Evolutionary conservation across 202 grass and related monocot genomes (phyloP), one percentile per base, ranked within the genome.

Genomic region (Zizania palustris): DNA sequence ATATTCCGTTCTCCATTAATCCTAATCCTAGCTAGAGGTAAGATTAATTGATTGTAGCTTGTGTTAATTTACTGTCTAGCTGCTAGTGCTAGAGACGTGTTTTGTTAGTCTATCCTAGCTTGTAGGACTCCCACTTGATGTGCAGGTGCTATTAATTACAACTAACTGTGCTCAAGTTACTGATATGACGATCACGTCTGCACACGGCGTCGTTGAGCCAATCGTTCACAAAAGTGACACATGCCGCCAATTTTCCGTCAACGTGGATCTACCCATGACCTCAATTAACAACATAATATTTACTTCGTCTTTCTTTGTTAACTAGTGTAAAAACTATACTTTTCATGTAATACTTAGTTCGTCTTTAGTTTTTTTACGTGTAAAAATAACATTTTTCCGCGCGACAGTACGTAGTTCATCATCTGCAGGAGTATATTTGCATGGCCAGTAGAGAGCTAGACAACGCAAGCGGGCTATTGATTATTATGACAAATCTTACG

Each of bases 81-180:
- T n/a, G n/a, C n/a, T n/a, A n/a, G n/a, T n/a, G n/a, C n/a, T n/a
- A 64, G 69, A 80, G 63, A 34, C 73, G 69, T 83, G 50, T 49
- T 75, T 62, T 41, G 45, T 33, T 58, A 28, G 37, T 16, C 38
- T 46, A 16, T 71, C 35, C n/a, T 28, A 28, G 28, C 34, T 51
- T 35, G 20, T 67, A 45, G 72, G 10, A 67, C 65, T 72, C 62
- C 22, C 28, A 69, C 36, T 39, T 63, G 75, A 83, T 59, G 73
- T 80, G 69, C 46, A 57, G 55, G 43, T 49, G 75, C 80, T 64
- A 28, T 28, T 28, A 28, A 83, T 88, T 63, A 57, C 57, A n/a
- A n/a, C n/a, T n/a, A n/a, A n/a, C n/a, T n/a, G n/a, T 35, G 51
- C 51, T 55, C n/a, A 55, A 19, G 51, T 55, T 55, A 55, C 51